Percentiles rank a stretch among this genome's conserved stretches.
Evolutionary conservation across 805 yeast genomes (phyloP).

Genomic region (Ogataea degrootiae): DNA sequence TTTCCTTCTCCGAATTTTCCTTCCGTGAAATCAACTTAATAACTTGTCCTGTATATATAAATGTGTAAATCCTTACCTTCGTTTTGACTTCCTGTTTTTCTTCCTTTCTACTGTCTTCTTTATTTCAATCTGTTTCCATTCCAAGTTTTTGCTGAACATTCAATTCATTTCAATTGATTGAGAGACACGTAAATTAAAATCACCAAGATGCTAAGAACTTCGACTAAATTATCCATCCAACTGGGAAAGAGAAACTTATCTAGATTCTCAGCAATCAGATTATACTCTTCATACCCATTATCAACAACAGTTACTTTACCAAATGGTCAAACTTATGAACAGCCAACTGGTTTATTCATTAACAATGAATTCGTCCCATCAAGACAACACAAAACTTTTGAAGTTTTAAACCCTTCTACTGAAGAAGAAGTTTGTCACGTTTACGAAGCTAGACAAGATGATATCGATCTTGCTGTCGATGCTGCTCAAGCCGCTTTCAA

Average conservation of each 20-base stretch:
- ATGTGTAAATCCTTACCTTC: too few species aligned
- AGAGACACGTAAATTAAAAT: not conserved
- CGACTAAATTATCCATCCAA: slow-evolving; percentile 11
- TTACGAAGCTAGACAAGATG: slow-evolving; percentile 53
- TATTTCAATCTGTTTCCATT: too few species aligned
- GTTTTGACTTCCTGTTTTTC: too few species aligned
- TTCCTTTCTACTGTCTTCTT: too few species aligned
- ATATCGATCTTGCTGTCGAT: slow-evolving; percentile 65
- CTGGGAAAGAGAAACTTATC: slow-evolving; percentile 6
- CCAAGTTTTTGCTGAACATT: not conserved
- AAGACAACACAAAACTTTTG: slow-evolving; percentile 45
- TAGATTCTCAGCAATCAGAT: slow-evolving; percentile 16
- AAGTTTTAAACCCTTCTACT: slow-evolving; percentile 46
- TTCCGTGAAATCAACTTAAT: too few species aligned
- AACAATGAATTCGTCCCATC: slow-evolving; percentile 53
- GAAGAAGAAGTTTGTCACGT: slow-evolving; percentile 48
- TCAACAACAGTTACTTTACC: slow-evolving; percentile 48
- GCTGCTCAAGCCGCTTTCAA: slow-evolving; percentile 61
- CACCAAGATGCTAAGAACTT: slow-evolving; percentile 17
- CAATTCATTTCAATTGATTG: not conserved
- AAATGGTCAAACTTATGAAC: slow-evolving; percentile 58
- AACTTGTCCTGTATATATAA: too few species aligned
- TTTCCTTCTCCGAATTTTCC: too few species aligned
- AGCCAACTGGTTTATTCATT: slow-evolving; percentile 57
- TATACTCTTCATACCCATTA: slow-evolving; percentile 32